Evolutionary conservation across 306 rosid species (phyloP).

Genomic region (Vigna unguiculata): DNA sequence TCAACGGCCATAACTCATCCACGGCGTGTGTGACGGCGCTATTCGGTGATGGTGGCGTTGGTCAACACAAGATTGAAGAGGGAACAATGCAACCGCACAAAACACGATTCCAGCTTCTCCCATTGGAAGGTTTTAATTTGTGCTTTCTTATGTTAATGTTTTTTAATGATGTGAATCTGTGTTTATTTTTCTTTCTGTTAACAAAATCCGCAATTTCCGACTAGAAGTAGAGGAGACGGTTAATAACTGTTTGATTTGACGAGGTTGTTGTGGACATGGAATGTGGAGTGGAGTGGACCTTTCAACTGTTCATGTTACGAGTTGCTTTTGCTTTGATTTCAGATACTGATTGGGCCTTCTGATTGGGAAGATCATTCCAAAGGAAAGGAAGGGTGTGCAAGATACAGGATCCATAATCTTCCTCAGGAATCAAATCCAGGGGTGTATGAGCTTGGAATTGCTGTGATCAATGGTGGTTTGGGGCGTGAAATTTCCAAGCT

Average conservation of each 20-base stretch:
- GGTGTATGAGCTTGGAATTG: constrained; percentile 82
- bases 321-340: constrained; percentile 7
- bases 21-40: not conserved
- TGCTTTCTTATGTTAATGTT: not conserved
- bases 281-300: too few species aligned
- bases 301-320: not conserved
- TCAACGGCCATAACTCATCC: constrained; percentile 30
- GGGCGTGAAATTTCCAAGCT: constrained; percentile 68
- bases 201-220: not conserved
- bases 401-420: constrained; percentile 76
- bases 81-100: constrained; percentile 71
- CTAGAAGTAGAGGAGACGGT: too few species aligned
- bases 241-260: too few species aligned
- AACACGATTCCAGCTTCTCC: constrained; percentile 70
- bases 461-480: constrained; percentile 41
- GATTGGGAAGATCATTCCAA: constrained; percentile 79
- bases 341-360: constrained; percentile 81
- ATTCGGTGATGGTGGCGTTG: constrained; percentile 23
- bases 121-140: constrained; percentile 67
- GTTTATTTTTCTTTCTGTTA: not conserved
- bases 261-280: too few species aligned
- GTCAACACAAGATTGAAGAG: constrained; percentile 57
- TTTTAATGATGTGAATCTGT: not conserved
- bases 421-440: constrained; percentile 66
- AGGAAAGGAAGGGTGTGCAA: constrained; percentile 76